Evolutionary conservation across 441 rosid genomes (phyloP).

Genomic region (Eutrema salsugineum): DNA sequence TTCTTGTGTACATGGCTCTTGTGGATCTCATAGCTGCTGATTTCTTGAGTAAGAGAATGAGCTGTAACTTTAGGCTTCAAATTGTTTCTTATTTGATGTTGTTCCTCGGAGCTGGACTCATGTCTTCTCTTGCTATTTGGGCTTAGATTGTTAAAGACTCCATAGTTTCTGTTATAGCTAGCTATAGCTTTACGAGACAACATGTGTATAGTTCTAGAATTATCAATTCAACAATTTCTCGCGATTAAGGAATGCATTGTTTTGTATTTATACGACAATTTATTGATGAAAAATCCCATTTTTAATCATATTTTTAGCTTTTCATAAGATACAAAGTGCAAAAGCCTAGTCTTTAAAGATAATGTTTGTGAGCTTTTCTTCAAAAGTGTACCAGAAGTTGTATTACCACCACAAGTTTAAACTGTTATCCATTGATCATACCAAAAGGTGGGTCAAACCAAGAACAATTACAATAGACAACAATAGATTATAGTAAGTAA

Average conservation of each 20-base stretch:
- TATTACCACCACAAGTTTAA: background rate
- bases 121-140: constrained; percentile 80
- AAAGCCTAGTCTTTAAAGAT: background rate
- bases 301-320: no score
- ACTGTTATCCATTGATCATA: constrained; percentile 17
- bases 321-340: background rate
- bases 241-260: background rate
- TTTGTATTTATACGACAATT: no score
- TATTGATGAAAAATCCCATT: no score
- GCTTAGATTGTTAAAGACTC: constrained; percentile 37
- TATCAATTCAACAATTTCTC: background rate
- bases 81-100: constrained; percentile 68
- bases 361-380: background rate
- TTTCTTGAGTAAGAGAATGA: constrained; percentile 80
- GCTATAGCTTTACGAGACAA: background rate
- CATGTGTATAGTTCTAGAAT: constrained; percentile 4
- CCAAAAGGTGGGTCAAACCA: background rate
- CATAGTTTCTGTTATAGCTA: background rate
- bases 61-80: constrained; percentile 78
- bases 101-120: constrained; percentile 77
- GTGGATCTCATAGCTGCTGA: constrained; percentile 84
- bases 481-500: constrained; percentile 16
- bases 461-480: constrained; percentile 23
- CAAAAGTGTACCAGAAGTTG: background rate
- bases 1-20: constrained; percentile 88